Evolutionary conservation across 257 asterid genomes (phyloP).

Genomic region (Cynanchum wilfordii): DNA sequence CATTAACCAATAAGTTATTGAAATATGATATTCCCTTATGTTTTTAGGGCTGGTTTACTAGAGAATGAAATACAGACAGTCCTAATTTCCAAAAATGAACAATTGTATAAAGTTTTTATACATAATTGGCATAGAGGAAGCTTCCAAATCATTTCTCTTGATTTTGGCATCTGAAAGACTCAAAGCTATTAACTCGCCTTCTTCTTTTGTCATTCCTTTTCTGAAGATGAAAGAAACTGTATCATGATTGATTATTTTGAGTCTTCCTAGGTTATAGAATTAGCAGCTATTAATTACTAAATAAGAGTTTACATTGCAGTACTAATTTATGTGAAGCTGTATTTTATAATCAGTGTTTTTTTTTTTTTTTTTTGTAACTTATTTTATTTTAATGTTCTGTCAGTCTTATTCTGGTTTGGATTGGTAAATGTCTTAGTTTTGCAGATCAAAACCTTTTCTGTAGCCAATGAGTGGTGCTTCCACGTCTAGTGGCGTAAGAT

Average conservation of each 20-base stretch:
- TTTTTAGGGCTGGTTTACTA: neutral
- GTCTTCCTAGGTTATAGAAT: neutral
- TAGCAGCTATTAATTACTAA: neutral
- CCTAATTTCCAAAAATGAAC: neutral
- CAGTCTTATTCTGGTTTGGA: neutral
- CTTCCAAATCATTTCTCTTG: neutral
- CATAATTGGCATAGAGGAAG: neutral
- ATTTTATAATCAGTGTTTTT: neutral
- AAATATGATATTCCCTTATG: neutral
- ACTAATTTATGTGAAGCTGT: neutral
- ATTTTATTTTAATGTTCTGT: neutral
- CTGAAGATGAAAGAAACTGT: neutral
- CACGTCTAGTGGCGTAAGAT: constrained; percentile 37
- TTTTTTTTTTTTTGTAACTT: neutral
- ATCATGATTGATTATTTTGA: neutral
- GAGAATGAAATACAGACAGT: neutral
- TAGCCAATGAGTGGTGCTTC: constrained; percentile 47
- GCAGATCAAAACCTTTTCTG: neutral
- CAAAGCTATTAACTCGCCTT: neutral
- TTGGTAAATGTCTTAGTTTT: neutral
- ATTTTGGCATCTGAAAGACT: neutral
- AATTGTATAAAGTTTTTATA: neutral
- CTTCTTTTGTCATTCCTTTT: neutral
- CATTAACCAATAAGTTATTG: neutral
- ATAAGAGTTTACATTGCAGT: neutral